Percentiles rank a stretch among this genome's conserved stretches.
phyloP scores from a whole-genome alignment of 257 asterid genomes.

The Solanum arcanum region DNA sequence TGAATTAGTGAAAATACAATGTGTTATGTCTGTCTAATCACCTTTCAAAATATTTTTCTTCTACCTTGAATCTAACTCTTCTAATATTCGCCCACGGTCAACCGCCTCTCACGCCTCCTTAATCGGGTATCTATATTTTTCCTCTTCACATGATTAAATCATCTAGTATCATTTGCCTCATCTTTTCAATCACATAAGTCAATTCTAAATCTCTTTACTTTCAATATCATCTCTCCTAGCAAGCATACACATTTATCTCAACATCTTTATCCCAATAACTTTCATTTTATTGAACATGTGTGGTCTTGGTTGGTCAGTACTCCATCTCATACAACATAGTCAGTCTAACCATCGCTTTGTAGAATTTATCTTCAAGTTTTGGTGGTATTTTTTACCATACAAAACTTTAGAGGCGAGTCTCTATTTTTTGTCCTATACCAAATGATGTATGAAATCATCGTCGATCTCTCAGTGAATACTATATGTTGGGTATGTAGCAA shows the following conservation, averaged over 20 bases:
- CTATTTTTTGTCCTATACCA: background rate
- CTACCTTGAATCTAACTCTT: background rate
- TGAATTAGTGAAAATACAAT: background rate
- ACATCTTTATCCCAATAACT: background rate
- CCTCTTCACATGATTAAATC: background rate
- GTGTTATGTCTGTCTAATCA: background rate
- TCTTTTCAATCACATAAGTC: background rate
- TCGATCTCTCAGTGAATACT: background rate
- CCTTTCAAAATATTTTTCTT: background rate
- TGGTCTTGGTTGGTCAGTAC: background rate
- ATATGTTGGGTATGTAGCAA: too few relatives aligned
- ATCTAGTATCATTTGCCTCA: background rate
- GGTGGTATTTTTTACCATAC: background rate
- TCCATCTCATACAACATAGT: background rate
- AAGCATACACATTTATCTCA: background rate
- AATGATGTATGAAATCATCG: background rate
- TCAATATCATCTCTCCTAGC: background rate
- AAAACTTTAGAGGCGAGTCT: background rate
- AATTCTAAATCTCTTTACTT: background rate
- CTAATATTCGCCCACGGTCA: background rate
- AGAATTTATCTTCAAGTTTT: background rate
- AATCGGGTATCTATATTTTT: background rate
- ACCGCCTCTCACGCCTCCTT: background rate
- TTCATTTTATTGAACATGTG: background rate
- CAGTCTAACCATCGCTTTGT: background rate